phyloP scores from a whole-genome alignment of 129 eudicot species.

The Pittosporum tobira region DNA sequence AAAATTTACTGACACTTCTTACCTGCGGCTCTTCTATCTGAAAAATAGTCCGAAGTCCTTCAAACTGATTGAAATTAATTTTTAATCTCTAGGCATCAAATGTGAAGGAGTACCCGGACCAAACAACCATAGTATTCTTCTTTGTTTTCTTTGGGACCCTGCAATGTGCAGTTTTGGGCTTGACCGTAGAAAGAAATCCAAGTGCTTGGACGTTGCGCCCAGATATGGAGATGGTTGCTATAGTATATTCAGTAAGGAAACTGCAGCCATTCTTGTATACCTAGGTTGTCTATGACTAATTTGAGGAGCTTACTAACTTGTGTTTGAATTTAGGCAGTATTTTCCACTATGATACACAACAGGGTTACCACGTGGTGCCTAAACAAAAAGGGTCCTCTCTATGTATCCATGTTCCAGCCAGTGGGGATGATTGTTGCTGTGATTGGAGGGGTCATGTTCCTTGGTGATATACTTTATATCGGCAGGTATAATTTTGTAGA shows the following conservation, averaged over 20 bases:
- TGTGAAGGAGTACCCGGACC: constrained; percentile 14
- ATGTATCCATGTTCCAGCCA: constrained; percentile 20
- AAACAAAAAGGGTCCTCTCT: constrained; percentile 20
- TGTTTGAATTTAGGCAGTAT: constrained; percentile 6
- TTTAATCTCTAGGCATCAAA: background rate
- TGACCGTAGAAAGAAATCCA: background rate
- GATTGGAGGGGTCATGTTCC: constrained; percentile 10
- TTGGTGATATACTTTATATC: constrained; percentile 17
- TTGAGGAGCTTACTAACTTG: background rate
- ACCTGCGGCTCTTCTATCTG: background rate
- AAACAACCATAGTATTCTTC: constrained; percentile 5
- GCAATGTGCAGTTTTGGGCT: background rate
- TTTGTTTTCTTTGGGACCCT: constrained; percentile 12
- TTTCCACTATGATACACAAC: constrained; percentile 4
- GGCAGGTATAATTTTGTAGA: constrained; percentile 17
- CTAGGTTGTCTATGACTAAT: background rate
- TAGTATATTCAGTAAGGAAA: constrained; percentile 10
- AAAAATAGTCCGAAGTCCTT: too few relatives aligned
- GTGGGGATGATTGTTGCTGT: constrained; percentile 15
- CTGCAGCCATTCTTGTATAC: background rate
- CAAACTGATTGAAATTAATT: background rate
- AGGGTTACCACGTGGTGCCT: constrained; percentile 18
- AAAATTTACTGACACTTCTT: too few relatives aligned
- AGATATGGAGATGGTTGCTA: constrained; percentile 8
- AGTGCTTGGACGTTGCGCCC: constrained; percentile 7